phyloP scores from a whole-genome alignment of 2,329 filamentous ascomycete genomes.

The Mycogone perniciosa region DNA sequence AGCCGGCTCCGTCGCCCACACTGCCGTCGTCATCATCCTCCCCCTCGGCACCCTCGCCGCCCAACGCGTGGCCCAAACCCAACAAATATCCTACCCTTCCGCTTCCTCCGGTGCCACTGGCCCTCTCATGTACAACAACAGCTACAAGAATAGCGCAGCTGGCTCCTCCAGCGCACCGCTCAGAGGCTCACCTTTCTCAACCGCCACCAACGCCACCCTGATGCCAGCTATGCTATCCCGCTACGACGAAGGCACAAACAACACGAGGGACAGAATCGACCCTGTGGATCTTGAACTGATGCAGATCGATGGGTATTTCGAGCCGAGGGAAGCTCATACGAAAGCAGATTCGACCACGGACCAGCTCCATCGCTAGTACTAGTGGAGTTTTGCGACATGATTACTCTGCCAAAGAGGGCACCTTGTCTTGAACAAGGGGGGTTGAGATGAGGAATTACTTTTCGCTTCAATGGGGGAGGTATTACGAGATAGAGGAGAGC shows the following conservation, averaged over 20 bases:
- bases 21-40: constrained; percentile 44
- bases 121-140: constrained; percentile 15
- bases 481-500: not conserved
- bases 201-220: constrained; percentile 9
- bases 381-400: not conserved
- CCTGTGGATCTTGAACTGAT: constrained; percentile 28
- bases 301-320: constrained; percentile 17
- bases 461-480: not conserved
- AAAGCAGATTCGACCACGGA: constrained; percentile 14
- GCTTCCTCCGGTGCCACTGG: not conserved
- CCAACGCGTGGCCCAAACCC: constrained; percentile 34
- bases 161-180: constrained; percentile 17
- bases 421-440: not conserved
- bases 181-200: constrained; percentile 21
- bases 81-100: constrained; percentile 16
- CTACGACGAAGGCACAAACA: not conserved
- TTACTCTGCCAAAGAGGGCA: not conserved
- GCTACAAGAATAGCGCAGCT: constrained; percentile 12
- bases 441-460: not conserved
- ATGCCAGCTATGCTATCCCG: constrained; percentile 11
- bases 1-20: constrained; percentile 42
- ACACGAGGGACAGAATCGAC: constrained; percentile 17
- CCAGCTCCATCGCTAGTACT: constrained; percentile 6
- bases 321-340: not conserved
- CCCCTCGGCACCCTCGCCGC: constrained; percentile 48